Conservation (phyloP, 306 rosid genomes). For the Malus asiatica region DNA sequence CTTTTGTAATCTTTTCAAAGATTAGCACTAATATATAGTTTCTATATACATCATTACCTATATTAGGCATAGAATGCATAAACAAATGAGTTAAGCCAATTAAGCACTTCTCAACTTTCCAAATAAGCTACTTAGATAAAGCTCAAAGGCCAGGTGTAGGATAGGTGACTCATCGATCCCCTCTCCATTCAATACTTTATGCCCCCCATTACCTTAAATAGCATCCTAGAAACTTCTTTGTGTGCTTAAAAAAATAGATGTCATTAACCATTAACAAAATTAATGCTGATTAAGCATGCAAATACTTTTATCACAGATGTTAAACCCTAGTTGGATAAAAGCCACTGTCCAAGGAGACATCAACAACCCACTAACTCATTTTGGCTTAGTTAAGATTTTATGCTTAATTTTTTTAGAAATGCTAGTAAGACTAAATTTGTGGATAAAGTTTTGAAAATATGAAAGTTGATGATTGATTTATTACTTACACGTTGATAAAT, state of each 20-base stretch:
- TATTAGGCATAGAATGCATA: conserved; percentile 23
- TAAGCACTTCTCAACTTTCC: conserved; percentile 19
- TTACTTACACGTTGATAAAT: too few species aligned
- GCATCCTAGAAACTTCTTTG: conserved; percentile 29
- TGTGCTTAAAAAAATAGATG: neutral
- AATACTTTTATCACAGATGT: conserved; percentile 29
- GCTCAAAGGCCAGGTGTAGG: conserved; percentile 34
- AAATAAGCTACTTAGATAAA: conserved; percentile 11
- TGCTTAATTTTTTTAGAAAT: neutral
- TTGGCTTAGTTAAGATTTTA: conserved; percentile 13
- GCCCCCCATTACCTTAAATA: conserved; percentile 39
- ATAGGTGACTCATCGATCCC: conserved; percentile 26
- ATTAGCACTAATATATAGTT: conserved; percentile 20
- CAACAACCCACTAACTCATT: conserved; percentile 31
- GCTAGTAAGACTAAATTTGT: too few species aligned
- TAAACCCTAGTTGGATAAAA: conserved; percentile 17
- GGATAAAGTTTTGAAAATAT: too few species aligned
- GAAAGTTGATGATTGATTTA: too few species aligned
- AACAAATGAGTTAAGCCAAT: conserved; percentile 19
- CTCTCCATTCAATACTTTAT: conserved; percentile 6
- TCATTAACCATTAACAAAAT: conserved; percentile 18
- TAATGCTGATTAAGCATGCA: conserved; percentile 9
- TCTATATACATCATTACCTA: conserved; percentile 39
- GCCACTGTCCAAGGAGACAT: conserved; percentile 37
- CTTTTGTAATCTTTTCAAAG: conserved; percentile 8